Evolutionary conservation across 164 flowering plant genomes (phyloP).

Genomic region (Umbilicus rupestris): DNA sequence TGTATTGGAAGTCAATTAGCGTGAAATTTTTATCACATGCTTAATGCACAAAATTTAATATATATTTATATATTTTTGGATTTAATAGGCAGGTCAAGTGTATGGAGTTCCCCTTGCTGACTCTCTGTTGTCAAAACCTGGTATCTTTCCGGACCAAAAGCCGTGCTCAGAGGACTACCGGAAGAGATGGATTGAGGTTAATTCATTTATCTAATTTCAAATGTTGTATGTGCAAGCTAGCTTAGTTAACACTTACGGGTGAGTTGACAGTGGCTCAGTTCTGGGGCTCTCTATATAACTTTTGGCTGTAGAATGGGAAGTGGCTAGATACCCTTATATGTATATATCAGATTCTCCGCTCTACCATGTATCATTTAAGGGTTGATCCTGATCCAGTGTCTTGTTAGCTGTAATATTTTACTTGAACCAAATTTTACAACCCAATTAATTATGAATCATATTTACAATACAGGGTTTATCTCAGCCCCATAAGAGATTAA

Average conservation of each 20-base stretch:
- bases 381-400: neutral
- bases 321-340: no score
- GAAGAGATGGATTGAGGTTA: conserved; percentile 96
- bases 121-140: conserved; percentile 52
- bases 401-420: neutral
- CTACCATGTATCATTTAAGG: no score
- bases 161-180: conserved; percentile 71
- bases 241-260: neutral
- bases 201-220: conserved; percentile 4
- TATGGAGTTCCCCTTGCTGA: conserved; percentile 93
- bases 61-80: conserved; percentile 5
- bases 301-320: no score
- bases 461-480: conserved; percentile 61
- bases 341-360: no score
- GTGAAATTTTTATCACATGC: neutral
- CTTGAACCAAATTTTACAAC: neutral
- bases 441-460: neutral
- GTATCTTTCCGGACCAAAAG: conserved; percentile 76
- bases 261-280: neutral
- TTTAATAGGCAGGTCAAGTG: conserved; percentile 90
- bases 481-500: conserved; percentile 78
- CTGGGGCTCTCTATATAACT: no score
- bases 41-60: neutral
- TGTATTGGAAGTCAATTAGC: neutral
- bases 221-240: neutral